Percentiles rank a stretch among this genome's conserved stretches.
Conservation (phyloP, 2,329 filamentous ascomycete genomes). For the Nigrograna mackinnonii region DNA sequence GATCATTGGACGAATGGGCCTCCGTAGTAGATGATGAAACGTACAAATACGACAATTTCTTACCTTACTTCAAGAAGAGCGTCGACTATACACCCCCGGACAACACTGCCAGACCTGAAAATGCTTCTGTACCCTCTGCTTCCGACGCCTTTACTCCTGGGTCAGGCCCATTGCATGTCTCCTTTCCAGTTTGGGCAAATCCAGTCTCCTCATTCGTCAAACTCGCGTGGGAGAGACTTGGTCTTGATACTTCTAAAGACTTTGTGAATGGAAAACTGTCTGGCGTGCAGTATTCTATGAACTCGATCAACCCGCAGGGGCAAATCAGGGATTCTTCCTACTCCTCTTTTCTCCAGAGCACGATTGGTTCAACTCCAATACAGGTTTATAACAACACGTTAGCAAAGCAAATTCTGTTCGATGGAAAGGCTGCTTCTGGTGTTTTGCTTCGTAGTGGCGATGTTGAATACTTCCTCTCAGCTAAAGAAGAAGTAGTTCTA, state of each 20-base stretch:
- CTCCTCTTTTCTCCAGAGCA: conserved; percentile 5
- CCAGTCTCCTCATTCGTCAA: conserved; percentile 9
- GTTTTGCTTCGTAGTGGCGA: conserved; percentile 13
- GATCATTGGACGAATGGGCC: conserved; percentile 23
- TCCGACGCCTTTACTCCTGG: conserved; percentile 5
- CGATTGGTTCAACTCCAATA: neutral
- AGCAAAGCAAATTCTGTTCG: conserved; percentile 41
- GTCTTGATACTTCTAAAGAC: neutral
- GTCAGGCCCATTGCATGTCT: conserved; percentile 16
- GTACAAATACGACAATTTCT: conserved; percentile 20
- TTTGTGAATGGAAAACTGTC: conserved; percentile 6
- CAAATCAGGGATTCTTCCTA: conserved; percentile 6
- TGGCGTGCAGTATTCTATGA: conserved; percentile 3
- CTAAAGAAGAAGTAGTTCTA: conserved; percentile 48
- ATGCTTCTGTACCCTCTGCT: conserved; percentile 21
- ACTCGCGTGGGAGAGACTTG: conserved; percentile 5
- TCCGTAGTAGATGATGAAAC: conserved; percentile 22
- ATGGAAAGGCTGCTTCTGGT: conserved; percentile 22
- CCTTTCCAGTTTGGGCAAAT: conserved; percentile 13
- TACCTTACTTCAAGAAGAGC: conserved; percentile 26
- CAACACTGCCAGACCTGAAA: conserved; percentile 17
- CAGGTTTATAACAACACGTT: conserved; percentile 35
- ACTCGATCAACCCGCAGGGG: conserved; percentile 8
- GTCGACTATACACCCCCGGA: conserved; percentile 25
- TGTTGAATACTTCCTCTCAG: conserved; percentile 23